Evolutionary conservation across 2,329 filamentous ascomycete species (phyloP), one percentile per base, ranked within the genome.

Genomic region (Dactylellina drechsleri): DNA sequence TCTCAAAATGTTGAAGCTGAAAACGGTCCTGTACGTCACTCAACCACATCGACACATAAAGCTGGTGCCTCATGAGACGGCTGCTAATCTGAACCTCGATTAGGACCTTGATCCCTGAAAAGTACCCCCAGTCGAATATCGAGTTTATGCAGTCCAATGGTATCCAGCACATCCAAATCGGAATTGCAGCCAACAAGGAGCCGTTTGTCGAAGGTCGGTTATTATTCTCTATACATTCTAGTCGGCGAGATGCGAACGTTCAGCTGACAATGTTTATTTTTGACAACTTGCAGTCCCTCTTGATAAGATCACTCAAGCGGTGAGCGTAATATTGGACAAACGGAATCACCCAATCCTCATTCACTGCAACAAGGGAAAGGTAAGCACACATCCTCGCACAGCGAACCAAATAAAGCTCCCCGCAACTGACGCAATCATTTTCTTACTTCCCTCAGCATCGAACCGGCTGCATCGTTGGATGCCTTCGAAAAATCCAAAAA

Each of bases 321-420:
- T 96, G 23, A 84, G 87, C 12, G 83, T 94, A 49, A 86, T 94
- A 47, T 85, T 94, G 62, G 87, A 96, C 79, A 86, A 86, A 57
- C 82, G 85, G 40, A 92, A 96, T 77, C 89, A 95, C 77, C 93
- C 93, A 0, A 82, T 97, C 10, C 85, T 97, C 45, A 87, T 97
- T 54, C 93, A 97, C 82, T 97, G 93, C 85, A 97, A 97, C 81
- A 93, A 96, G 78, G 93, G 93, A 80, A 95, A 90, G 83, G 87
- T 89, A 82, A 77, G 83, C 79, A 66, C 23, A 72, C 60, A 58
- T 15, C 28, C 36, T 18, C 10, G 15, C 15, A 41, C 50, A 47
- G 67, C 41, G n/a, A 41, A 45, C 64, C 47, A 28, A 41, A 47
- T 7, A 43, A 23, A 15, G 47, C n/a, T 7, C 36, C 26, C 43